These are phyloP conservation scores for Carex arenaria DNA, from an alignment of 202 grass and related monocot genomes.

Conservation along the genomic window DNA sequence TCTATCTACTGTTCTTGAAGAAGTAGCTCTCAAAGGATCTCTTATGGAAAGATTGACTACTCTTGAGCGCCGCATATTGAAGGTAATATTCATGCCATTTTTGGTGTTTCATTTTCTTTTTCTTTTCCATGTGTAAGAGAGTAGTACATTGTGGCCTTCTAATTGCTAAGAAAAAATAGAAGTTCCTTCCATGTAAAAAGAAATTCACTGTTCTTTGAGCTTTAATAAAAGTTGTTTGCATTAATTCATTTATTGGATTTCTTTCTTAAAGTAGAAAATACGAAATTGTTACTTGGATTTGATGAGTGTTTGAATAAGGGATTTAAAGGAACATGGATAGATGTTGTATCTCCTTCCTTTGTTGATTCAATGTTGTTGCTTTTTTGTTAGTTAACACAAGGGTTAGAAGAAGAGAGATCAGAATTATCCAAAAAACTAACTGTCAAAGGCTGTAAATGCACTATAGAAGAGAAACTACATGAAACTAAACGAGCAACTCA, in stretches of 20 bases:
- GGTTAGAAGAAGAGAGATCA: conserved; percentile 9
- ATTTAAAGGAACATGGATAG: not conserved
- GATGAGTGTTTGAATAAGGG: not conserved
- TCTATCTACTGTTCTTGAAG: conserved; percentile 23
- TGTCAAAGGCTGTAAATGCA: not conserved
- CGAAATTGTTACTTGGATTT: not conserved
- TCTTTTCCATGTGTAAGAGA: no score
- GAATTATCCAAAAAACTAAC: not conserved
- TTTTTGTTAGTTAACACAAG: conserved; percentile 12
- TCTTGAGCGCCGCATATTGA: conserved; percentile 19
- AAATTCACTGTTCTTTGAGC: no score
- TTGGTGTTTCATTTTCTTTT: not conserved
- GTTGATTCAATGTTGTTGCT: not conserved
- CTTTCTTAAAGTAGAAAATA: not conserved
- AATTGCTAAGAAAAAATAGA: no score
- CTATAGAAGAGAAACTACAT: not conserved
- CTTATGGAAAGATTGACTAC: conserved; percentile 26
- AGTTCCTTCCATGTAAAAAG: no score
- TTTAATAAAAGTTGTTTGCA: no score
- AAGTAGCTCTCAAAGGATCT: conserved; percentile 26
- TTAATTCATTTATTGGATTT: not conserved
- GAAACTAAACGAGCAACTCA: not conserved
- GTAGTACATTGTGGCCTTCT: no score
- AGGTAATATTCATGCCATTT: conserved; percentile 10
- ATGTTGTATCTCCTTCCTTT: not conserved